A percentile compares a stretch with the other conserved stretches of the same genome.
These are phyloP conservation scores for Komagataella mondaviorum DNA, from an alignment of 805 yeast species.

Conservation along the genomic window DNA sequence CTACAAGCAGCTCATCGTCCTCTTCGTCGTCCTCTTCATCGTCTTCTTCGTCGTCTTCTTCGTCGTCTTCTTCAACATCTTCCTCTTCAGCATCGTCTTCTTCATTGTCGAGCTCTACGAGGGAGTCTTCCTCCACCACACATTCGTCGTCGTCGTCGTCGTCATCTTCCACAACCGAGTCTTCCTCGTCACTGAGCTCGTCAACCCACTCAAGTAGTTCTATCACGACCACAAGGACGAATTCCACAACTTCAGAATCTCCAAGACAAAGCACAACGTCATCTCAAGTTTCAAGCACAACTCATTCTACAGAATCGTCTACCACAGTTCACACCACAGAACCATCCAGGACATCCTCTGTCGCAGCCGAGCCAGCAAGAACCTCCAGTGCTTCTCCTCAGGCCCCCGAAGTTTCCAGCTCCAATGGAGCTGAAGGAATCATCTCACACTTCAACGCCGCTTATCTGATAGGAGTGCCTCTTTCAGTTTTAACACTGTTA, in stretches of 20 bases:
- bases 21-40: constrained; percentile 8
- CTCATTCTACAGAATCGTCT: background rate
- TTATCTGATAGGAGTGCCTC: background rate
- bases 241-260: background rate
- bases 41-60: constrained; percentile 8
- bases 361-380: background rate
- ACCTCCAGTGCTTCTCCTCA: background rate
- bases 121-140: constrained; percentile 8
- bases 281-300: background rate
- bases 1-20: constrained; percentile 5
- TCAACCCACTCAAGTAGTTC: no score
- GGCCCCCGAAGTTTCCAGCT: background rate
- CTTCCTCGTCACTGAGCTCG: no score
- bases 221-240: background rate
- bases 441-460: background rate
- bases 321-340: background rate
- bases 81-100: constrained; percentile 9
- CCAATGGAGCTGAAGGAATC: background rate
- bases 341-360: background rate
- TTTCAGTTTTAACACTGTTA: background rate
- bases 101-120: constrained; percentile 6
- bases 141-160: background rate
- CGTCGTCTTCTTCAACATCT: constrained; percentile 7
- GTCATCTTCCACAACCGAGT: no score
- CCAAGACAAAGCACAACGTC: background rate